Base-by-base conservation (phyloP, 495 filamentous ascomycete genomes). In the Talaromyces wortmannii region DNA sequence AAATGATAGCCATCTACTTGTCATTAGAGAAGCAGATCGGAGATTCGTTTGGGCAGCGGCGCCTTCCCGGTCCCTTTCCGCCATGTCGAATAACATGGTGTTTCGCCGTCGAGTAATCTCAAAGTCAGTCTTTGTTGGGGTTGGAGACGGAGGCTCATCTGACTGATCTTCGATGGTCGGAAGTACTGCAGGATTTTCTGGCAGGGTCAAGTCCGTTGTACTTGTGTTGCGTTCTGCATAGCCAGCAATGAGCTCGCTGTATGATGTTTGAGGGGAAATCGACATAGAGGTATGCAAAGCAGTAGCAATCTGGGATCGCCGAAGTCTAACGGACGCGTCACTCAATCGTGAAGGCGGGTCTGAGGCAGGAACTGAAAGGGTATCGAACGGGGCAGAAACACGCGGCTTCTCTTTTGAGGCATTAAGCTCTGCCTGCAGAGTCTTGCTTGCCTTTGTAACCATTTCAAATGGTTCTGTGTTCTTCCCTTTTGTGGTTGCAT, bases 1-100 rank as follows among this genome's bases (percentile, higher is more conserved):
- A 68, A 96, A 97, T 7, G 91, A 92, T 18, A 99, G 79, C 92
- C 92, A 97, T 56, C 84, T 82, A 66, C 83, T 87, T 0, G 86
- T 86, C 82, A 87, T 87, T 13, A 90, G 68, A 8, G 87, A 86
- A 33, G 86, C 89, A 5, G 91, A 90, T 11, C 91, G 80, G 51
- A 97, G 83, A 68, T 95, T 94, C 45, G 88, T 88, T 53, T 87
- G 83, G 0, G 88, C 83, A 13, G 82, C 78, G 7, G 86, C 80
- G 11, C 82, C 84, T 51, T 82, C 80, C 52, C 79, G 77, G 31
- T 85, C 81, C 17, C 73, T 70, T 61, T 83, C 79, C 0, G 76
- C 73, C 17, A 78, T 78, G 17, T 74, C 70, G 30, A 78, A 71
- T 13, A 73, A 53, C 43, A 75, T 61, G 1, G 73, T 67, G 43